Conservation (phyloP, 306 rosid species). For the Astragalus membranaceus region DNA sequence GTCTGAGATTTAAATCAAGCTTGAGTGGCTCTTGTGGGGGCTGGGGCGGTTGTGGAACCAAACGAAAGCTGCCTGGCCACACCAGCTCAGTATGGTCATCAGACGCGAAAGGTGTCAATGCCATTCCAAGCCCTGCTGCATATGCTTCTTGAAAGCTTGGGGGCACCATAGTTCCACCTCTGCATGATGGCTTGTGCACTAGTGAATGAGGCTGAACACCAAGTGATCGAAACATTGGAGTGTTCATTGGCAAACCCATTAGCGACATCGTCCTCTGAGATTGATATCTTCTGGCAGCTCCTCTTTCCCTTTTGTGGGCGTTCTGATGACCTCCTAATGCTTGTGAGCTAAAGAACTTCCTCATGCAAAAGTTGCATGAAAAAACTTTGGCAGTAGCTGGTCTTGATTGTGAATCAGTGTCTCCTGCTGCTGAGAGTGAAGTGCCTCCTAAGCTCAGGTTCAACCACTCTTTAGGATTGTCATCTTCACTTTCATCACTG, state of each 20-base stretch:
- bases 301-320: slow-evolving; percentile 95
- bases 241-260: slow-evolving; percentile 49
- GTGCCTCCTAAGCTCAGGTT: slow-evolving; percentile 64
- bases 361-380: slow-evolving; percentile 95
- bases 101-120: slow-evolving; percentile 38
- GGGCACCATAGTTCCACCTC: slow-evolving; percentile 38
- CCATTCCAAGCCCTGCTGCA: slow-evolving; percentile 44
- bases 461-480: slow-evolving; percentile 63
- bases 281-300: slow-evolving; percentile 82
- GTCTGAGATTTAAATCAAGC: slow-evolving; percentile 79
- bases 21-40: slow-evolving; percentile 40
- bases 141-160: slow-evolving; percentile 54
- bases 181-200: slow-evolving; percentile 50
- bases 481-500: slow-evolving; percentile 32
- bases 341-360: slow-evolving; percentile 85
- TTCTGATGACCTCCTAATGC: slow-evolving; percentile 98
- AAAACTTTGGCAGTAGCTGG: slow-evolving; percentile 51
- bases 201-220: slow-evolving; percentile 81
- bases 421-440: slow-evolving; percentile 37
- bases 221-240: slow-evolving; percentile 48
- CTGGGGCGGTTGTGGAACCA: slow-evolving; percentile 39
- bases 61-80: slow-evolving; percentile 95
- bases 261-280: slow-evolving; percentile 64
- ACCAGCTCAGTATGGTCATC: slow-evolving; percentile 46
- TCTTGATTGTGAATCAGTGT: slow-evolving; percentile 38